Evolutionary conservation across 352 stramenopile species (phyloP).

Genomic region (Phytophthora idaei): DNA sequence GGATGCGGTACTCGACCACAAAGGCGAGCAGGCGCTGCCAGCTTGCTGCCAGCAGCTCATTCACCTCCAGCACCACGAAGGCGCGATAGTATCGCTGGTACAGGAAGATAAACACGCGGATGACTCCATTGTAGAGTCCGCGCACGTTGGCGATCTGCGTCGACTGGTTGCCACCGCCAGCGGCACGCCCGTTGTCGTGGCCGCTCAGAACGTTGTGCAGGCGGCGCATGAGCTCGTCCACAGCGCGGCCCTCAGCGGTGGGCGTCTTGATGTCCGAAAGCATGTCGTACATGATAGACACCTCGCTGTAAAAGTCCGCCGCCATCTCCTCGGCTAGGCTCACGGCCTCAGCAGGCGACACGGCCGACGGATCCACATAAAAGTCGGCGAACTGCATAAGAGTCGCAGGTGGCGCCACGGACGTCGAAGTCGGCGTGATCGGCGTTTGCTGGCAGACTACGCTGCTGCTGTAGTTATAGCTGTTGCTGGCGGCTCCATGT

Average conservation of each 20-base stretch:
- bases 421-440: constrained; percentile 29
- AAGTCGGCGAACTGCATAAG: constrained; percentile 40
- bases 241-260: constrained; percentile 47
- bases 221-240: constrained; percentile 67
- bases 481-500: constrained; percentile 7
- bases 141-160: constrained; percentile 44
- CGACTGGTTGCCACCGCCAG: constrained; percentile 2
- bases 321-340: constrained; percentile 62
- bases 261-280: constrained; percentile 62
- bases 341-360: constrained; percentile 51
- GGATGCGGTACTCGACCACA: constrained; percentile 62
- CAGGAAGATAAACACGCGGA: constrained; percentile 74
- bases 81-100: constrained; percentile 59
- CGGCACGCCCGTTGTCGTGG: neutral
- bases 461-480: constrained; percentile 6
- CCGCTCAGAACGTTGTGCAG: constrained; percentile 36
- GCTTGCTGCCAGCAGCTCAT: constrained; percentile 53
- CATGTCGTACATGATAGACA: constrained; percentile 72
- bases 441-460: constrained; percentile 6
- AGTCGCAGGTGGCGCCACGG: constrained; percentile 10
- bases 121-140: constrained; percentile 63
- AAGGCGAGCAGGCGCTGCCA: constrained; percentile 72
- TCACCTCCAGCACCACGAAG: constrained; percentile 66
- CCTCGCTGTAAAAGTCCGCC: constrained; percentile 67
- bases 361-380: constrained; percentile 47